A percentile compares a stretch with the other conserved stretches of the same genome.
Evolutionary conservation across 1,139 yeast genomes (phyloP).

Genomic region (Candida sp.): DNA sequence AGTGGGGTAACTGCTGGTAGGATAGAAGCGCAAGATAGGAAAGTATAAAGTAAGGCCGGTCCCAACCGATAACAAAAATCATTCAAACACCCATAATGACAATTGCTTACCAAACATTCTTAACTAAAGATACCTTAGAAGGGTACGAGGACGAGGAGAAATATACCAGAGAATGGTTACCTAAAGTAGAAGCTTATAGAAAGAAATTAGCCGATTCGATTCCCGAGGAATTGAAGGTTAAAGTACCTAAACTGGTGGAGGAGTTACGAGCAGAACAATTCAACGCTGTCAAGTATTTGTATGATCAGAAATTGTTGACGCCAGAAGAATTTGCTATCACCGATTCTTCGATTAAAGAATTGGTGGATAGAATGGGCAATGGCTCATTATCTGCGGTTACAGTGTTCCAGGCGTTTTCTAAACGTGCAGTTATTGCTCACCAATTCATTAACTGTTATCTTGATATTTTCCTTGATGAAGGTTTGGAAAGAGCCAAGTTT

Average conservation of each 20-base stretch:
- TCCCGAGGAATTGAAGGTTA: slow-evolving; percentile 38
- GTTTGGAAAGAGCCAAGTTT: slow-evolving; percentile 13
- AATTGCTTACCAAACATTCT: slow-evolving; percentile 18
- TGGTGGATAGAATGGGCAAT: slow-evolving; percentile 31
- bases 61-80: no score
- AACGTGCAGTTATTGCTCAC: slow-evolving; percentile 19
- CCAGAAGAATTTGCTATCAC: slow-evolving; percentile 46
- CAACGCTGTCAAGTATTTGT: slow-evolving; percentile 43
- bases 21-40: no score
- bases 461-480: slow-evolving; percentile 17
- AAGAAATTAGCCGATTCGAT: slow-evolving; percentile 36
- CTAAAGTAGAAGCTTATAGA: slow-evolving; percentile 49
- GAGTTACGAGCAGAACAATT: slow-evolving; percentile 39
- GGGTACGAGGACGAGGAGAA: slow-evolving; percentile 36
- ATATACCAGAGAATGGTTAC: slow-evolving; percentile 35
- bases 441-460: slow-evolving; percentile 19
- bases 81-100: neutral
- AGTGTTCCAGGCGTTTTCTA: slow-evolving; percentile 26
- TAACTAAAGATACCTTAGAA: slow-evolving; percentile 28
- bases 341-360: slow-evolving; percentile 34
- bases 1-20: no score
- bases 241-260: slow-evolving; percentile 38
- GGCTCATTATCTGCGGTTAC: slow-evolving; percentile 26
- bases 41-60: no score
- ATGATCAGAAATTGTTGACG: slow-evolving; percentile 39